Conservation (phyloP, 2,329 filamentous ascomycete species). For the Aspergillus hortae region DNA sequence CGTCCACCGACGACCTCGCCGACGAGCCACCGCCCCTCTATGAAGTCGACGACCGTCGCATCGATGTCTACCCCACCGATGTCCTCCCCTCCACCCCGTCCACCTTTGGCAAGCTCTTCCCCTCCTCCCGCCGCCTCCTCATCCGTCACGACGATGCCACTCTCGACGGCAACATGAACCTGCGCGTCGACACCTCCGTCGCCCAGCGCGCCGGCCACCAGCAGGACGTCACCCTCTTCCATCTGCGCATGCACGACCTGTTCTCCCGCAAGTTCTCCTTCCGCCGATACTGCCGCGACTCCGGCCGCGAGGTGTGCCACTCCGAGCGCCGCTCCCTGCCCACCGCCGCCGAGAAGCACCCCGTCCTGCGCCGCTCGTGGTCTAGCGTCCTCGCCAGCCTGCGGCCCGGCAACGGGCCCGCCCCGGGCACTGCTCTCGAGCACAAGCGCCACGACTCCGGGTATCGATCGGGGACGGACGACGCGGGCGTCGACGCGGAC, state of each 20-base stretch:
- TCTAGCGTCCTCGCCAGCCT: constrained; percentile 57
- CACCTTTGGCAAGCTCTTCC: constrained; percentile 82
- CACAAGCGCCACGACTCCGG: constrained; percentile 58
- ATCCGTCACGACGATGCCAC: constrained; percentile 91
- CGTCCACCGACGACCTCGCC: constrained; percentile 54
- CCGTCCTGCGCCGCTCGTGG: constrained; percentile 56
- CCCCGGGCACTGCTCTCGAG: constrained; percentile 36
- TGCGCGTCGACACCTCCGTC: constrained; percentile 78
- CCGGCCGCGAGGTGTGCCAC: constrained; percentile 88
- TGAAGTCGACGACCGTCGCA: constrained; percentile 47
- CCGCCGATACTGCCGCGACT: constrained; percentile 86
- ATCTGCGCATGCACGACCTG: constrained; percentile 91
- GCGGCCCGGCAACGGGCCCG: constrained; percentile 48
- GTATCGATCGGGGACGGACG: constrained; percentile 48
- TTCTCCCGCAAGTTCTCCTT: constrained; percentile 83
- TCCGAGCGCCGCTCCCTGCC: constrained; percentile 63
- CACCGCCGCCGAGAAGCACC: constrained; percentile 48
- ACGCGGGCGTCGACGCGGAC: constrained; percentile 31
- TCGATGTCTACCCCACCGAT: constrained; percentile 61
- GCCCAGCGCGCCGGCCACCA: constrained; percentile 54
- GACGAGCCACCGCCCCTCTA: constrained; percentile 43
- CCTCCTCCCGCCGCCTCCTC: constrained; percentile 72
- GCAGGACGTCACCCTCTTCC: constrained; percentile 76
- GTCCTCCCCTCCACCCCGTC: constrained; percentile 73
- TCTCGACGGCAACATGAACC: constrained; percentile 91